phyloP scores from a whole-genome alignment of 1,284 basidiomycete species.

The Naganishia albida region DNA sequence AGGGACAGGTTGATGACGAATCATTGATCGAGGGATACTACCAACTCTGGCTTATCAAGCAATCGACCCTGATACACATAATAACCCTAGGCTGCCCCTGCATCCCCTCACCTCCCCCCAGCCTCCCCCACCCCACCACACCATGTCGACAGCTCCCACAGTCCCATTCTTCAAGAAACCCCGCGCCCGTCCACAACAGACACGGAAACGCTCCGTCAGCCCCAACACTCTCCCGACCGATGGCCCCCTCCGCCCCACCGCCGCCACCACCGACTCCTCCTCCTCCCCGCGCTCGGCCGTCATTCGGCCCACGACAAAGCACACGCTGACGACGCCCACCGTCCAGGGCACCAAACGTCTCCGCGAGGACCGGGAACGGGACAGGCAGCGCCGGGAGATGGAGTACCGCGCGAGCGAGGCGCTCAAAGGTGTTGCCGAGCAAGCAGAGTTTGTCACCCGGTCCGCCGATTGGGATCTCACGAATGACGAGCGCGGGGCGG shows the following conservation, averaged over 20 bases:
- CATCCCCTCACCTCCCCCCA: too few species aligned
- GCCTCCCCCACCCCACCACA: background rate
- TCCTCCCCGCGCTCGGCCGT: conserved; percentile 57
- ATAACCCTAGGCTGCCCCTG: too few species aligned
- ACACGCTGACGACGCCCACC: conserved; percentile 66
- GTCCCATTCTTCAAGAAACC: conserved; percentile 87
- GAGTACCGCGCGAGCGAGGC: conserved; percentile 56
- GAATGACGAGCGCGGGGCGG: conserved; percentile 31
- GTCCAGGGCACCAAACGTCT: conserved; percentile 80
- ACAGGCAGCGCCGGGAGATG: conserved; percentile 59
- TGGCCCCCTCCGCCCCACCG: conserved; percentile 57
- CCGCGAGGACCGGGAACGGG: conserved; percentile 72
- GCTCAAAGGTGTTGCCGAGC: conserved; percentile 23
- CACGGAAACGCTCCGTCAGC: conserved; percentile 69
- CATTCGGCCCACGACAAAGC: conserved; percentile 68
- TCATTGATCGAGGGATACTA: too few species aligned
- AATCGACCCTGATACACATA: too few species aligned
- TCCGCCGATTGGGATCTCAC: conserved; percentile 55
- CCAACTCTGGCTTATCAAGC: too few species aligned
- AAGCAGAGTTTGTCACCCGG: conserved; percentile 49
- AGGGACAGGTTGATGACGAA: too few species aligned
- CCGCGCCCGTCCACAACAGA: conserved; percentile 64
- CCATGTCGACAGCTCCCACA: conserved; percentile 35
- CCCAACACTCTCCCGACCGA: conserved; percentile 53
- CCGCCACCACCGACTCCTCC: too few species aligned